Evolutionary conservation across 257 asterid species (phyloP).

Genomic region (Solanum lycopersicoides): DNA sequence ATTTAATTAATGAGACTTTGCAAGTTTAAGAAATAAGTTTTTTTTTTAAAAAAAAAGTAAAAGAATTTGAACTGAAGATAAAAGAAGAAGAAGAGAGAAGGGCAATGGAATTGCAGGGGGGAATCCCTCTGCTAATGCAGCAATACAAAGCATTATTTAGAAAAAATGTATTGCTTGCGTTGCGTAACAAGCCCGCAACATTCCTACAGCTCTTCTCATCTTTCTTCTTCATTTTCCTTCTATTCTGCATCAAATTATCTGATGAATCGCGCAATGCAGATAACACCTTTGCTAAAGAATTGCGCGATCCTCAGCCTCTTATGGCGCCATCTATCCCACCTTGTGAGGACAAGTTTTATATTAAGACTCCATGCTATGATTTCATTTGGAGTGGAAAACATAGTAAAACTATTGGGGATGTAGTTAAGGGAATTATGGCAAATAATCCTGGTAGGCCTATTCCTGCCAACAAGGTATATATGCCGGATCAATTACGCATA

Average conservation of each 20-base stretch:
- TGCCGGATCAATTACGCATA: neutral
- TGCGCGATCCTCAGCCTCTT: slow-evolving; percentile 35
- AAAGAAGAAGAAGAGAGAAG: neutral
- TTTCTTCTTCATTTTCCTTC: slow-evolving; percentile 68
- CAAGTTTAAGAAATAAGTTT: neutral
- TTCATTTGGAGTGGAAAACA: slow-evolving; percentile 79
- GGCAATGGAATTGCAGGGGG: slow-evolving; percentile 39
- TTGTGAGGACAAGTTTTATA: slow-evolving; percentile 57
- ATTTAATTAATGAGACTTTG: neutral
- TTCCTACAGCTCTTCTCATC: slow-evolving; percentile 75
- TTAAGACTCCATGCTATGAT: slow-evolving; percentile 70
- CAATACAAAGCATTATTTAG: slow-evolving; percentile 53
- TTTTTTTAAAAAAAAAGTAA: neutral
- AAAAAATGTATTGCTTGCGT: slow-evolving; percentile 56
- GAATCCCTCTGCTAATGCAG: slow-evolving; percentile 45
- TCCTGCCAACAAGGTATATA: slow-evolving; percentile 40
- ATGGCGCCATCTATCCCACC: slow-evolving; percentile 59
- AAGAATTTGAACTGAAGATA: neutral
- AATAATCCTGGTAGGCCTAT: slow-evolving; percentile 76
- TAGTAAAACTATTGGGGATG: slow-evolving; percentile 35
- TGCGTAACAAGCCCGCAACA: slow-evolving; percentile 71
- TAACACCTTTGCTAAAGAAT: neutral
- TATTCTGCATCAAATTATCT: slow-evolving; percentile 67
- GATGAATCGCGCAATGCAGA: slow-evolving; percentile 16
- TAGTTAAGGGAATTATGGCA: slow-evolving; percentile 45